Evolutionary conservation across 108 stramenopile genomes (phyloP), one percentile per base, ranked within the genome.

Genomic region (Seminavis robusta): DNA sequence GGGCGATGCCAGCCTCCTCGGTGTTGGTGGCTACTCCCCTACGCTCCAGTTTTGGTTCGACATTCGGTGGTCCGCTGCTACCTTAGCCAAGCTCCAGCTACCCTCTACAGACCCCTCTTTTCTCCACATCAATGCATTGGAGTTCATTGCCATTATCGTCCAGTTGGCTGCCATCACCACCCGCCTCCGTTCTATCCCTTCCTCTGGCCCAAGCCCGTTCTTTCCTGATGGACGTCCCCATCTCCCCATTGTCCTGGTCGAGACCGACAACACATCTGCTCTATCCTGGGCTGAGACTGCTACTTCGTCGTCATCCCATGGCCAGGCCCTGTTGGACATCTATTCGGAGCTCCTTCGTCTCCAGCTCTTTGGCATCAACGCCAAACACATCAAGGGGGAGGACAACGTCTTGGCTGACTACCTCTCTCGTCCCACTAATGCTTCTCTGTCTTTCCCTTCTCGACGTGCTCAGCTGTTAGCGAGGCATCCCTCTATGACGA

Each of bases 61-160:
- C n/a, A n/a, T n/a, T n/a, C n/a, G n/a, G n/a, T n/a, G n/a, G n/a
- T n/a, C n/a, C n/a, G n/a, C n/a, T n/a, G n/a, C n/a, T n/a, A n/a
- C n/a, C n/a, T n/a, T n/a, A n/a, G n/a, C n/a, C n/a, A n/a, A n/a
- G n/a, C n/a, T n/a, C n/a, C n/a, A n/a, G n/a, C n/a, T n/a, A n/a
- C n/a, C n/a, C n/a, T n/a, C n/a, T n/a, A n/a, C n/a, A n/a, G n/a
- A n/a, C n/a, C n/a, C n/a, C n/a, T n/a, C n/a, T n/a, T 28, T 28
- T 25, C 17, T 49, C 11, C 48, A 49, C 27, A 49, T 49, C 26
- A 49, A n/a, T n/a, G n/a, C n/a, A n/a, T n/a, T n/a, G n/a, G n/a
- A n/a, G n/a, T n/a, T n/a, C n/a, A n/a, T n/a, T 5, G 48, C 24
- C 7, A 28, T n/a, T n/a, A n/a, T n/a, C n/a, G n/a, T n/a, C n/a